A percentile compares a stretch with the other conserved stretches of the same genome.
phyloP scores from a whole-genome alignment of 2,329 filamentous ascomycete species.

The Ophiosphaerella herpotricha region DNA sequence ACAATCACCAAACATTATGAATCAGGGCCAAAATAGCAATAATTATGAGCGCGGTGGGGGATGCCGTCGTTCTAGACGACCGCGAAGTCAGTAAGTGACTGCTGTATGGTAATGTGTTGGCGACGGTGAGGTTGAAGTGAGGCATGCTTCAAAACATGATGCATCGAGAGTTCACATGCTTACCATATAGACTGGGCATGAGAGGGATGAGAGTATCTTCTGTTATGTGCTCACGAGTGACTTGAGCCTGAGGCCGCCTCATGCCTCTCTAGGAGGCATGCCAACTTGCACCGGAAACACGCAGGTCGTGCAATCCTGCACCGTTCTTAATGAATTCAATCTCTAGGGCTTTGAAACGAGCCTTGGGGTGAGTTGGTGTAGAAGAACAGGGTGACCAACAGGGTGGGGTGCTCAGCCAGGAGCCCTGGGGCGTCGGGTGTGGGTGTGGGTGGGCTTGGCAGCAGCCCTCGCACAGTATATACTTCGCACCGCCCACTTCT shows the following conservation, averaged over 20 bases:
- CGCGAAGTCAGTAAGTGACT: neutral
- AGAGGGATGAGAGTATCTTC: neutral
- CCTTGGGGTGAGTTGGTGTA: neutral
- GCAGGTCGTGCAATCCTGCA: neutral
- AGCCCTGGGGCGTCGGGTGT: constrained; percentile 11
- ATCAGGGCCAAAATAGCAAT: too few relatives aligned
- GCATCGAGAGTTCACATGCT: neutral
- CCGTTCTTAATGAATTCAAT: neutral
- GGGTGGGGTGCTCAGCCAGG: constrained; percentile 9
- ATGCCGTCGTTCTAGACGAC: neutral
- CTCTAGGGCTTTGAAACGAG: neutral
- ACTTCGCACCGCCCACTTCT: constrained; percentile 26
- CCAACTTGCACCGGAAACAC: neutral
- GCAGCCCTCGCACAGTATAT: constrained; percentile 23
- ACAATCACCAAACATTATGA: too few relatives aligned
- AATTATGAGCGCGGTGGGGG: too few relatives aligned
- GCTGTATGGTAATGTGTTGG: neutral
- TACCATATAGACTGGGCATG: neutral
- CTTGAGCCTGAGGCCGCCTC: constrained; percentile 4
- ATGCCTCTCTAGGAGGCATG: constrained; percentile 10
- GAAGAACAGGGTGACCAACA: constrained; percentile 5
- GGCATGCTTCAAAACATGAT: constrained; percentile 1
- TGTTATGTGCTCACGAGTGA: neutral
- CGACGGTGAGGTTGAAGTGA: neutral
- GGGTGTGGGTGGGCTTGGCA: constrained; percentile 21